A percentile compares a stretch with the other conserved stretches of the same genome.
These are phyloP conservation scores for Kodamaea sp. DNA, from an alignment of 1,139 yeast genomes.

Conservation along the genomic window DNA sequence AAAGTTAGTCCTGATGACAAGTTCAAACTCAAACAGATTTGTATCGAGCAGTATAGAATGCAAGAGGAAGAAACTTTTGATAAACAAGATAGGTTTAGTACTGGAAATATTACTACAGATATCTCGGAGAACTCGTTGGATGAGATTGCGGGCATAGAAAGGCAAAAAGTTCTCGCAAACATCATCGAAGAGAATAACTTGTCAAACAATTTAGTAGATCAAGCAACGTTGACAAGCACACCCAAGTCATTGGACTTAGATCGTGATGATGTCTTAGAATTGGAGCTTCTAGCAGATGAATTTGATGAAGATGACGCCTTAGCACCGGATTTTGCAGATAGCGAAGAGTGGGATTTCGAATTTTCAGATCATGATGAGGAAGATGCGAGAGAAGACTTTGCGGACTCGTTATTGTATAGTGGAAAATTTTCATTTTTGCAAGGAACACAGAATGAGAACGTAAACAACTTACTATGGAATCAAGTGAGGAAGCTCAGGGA, in stretches of 20 bases:
- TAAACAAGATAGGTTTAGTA: background rate
- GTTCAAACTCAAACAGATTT: constrained; percentile 38
- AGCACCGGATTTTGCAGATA: constrained; percentile 36
- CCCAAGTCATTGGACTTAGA: no score
- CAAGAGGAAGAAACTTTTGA: constrained; percentile 6
- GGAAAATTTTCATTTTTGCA: constrained; percentile 15
- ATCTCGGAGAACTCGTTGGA: constrained; percentile 11
- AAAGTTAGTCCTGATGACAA: constrained; percentile 55
- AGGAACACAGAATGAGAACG: constrained; percentile 13
- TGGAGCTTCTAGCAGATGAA: constrained; percentile 54
- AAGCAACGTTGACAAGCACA: no score
- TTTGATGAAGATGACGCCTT: constrained; percentile 38
- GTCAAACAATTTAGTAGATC: constrained; percentile 5
- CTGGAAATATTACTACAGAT: constrained; percentile 8
- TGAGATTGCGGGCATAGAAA: constrained; percentile 8
- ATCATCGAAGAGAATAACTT: constrained; percentile 17
- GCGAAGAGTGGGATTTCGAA: constrained; percentile 39
- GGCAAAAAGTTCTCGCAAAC: constrained; percentile 15
- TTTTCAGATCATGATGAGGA: constrained; percentile 23
- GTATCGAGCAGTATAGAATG: constrained; percentile 19
- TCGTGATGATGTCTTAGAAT: constrained; percentile 33
- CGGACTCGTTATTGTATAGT: constrained; percentile 29
- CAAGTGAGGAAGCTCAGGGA: constrained; percentile 29
- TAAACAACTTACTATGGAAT: constrained; percentile 32
- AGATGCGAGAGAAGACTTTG: constrained; percentile 15